phyloP scores from a whole-genome alignment of 495 filamentous ascomycete species.

The Cercophora samala region DNA sequence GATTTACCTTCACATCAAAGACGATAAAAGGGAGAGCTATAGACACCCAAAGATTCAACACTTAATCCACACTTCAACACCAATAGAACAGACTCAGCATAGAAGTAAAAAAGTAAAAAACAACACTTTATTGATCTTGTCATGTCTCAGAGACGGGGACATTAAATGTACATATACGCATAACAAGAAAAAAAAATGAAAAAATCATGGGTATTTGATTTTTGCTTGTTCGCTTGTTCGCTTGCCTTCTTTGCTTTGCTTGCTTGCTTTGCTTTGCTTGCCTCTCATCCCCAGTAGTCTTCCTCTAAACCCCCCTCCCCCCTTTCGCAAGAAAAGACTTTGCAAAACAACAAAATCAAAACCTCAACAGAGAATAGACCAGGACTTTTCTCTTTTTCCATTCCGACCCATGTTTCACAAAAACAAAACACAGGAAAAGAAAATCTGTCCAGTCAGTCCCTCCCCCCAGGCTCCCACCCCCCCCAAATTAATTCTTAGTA shows the following conservation, averaged over 20 bases:
- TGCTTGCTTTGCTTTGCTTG: no score
- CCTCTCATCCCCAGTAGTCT: no score
- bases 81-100: not conserved
- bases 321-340: not conserved
- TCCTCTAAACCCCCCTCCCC: no score
- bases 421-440: not conserved
- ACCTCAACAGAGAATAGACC: not conserved
- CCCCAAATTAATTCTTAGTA: not conserved
- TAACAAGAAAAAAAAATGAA: not conserved
- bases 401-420: not conserved
- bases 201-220: not conserved
- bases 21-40: no score
- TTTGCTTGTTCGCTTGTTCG: not conserved
- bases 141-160: not conserved
- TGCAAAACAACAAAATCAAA: not conserved
- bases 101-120: not conserved
- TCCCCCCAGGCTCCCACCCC: no score
- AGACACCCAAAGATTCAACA: not conserved
- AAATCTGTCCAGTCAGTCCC: not conserved
- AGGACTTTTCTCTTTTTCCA: not conserved
- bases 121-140: not conserved
- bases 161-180: not conserved
- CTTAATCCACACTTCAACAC: not conserved
- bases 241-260: no score
- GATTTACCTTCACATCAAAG: not conserved